Base-by-base conservation (phyloP, 192 early-diverging fungal species). In the Backusella westeae region DNA sequence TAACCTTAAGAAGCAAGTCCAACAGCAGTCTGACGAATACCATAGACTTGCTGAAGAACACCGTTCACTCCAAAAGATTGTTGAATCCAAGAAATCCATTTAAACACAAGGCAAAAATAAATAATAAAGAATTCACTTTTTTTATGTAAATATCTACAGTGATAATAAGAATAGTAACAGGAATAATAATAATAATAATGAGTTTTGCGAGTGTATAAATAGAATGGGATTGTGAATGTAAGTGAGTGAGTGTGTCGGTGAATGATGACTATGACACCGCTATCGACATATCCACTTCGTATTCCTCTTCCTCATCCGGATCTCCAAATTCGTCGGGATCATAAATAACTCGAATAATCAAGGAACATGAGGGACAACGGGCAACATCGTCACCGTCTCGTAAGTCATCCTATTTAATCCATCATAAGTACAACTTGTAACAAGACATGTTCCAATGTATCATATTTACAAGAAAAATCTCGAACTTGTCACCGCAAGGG, bases 401-500 rank as follows among this genome's bases (percentile, higher is more conserved):
- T 3, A 99, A 79, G 26, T 96, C 90, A 63, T 93, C 92, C 89
- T 89, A 52, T n/a, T 29, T 49, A 49, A n/a, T 1, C n/a, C 3
- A 49, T 19, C 15, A 7, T 23, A 6, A 56, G 72, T 71, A 34
- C 10, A 65, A 63, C 34, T 42, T 39, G 19, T 8, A 67, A 34
- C 10, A n/a, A 26, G 34, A 63, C 19, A 36, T 19, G 49, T 2
- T n/a, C 39, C 10, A 12, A 69, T 6, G 1, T 17, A 32, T 39
- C 52, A n/a, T 65, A 69, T 71, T 65, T 84, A 92, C 91, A 81
- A 89, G 79, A 5, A 93, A 90, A 75, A 97, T 97, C 77, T 93
- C 85, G 79, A 99, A 99, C 29, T 90, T 88, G 89, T 99, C 97
- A 14, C 97, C 97, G 85, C 97, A 99, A 2, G 97, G 97, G 80